Base-by-base conservation (phyloP, 306 rosid genomes). In the Crotalaria pallida region DNA sequence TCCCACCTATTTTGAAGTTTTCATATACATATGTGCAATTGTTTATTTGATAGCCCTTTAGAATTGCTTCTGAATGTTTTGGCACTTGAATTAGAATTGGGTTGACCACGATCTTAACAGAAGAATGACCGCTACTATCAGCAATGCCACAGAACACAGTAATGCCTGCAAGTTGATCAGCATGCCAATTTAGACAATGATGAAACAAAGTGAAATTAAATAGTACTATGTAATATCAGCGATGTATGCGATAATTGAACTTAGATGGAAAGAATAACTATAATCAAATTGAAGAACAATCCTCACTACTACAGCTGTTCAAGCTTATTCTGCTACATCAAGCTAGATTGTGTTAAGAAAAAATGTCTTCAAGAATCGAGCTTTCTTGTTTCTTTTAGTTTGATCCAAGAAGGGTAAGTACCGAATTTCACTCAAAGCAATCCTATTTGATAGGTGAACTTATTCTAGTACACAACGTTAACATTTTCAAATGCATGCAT, bases 121-220 rank as follows among this genome's bases (percentile, higher is more conserved):
- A 78, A 58, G 47, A 84, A 71, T 56, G 58, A 79, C 84, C 38
- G 77, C 90, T 17, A 83, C 57, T 59, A 82, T 38, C 69, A 90
- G 72, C 83, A 83, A 55, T 21, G 38, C 82, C 6, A 84, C 69
- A 2, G 89, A 82, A 65, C 88, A 90, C 59, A 78, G 58, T 15
- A 93, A 77, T 29, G 98, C 96, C 98, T 93, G 93, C 92, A 85
- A 74, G n/a, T 50, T 40, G 4, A 60, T 60, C 65, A 68, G 29
- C 78, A 44, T 27, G 44, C 52, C 58, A 50, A 34, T 60, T 73
- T 43, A 78, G 80, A 80, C 16, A 45, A 43, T 33, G 10, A 16
- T 49, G 11, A 45, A 63, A 48, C 69, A 47, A 43, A 34, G 40
- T 52, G 17, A 45, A 75, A 55, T 6, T n/a, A n/a, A n/a, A 49